These are phyloP conservation scores for Chloranthus sessilifolius DNA, from an alignment of 164 flowering plant species.

Conservation along the genomic window DNA sequence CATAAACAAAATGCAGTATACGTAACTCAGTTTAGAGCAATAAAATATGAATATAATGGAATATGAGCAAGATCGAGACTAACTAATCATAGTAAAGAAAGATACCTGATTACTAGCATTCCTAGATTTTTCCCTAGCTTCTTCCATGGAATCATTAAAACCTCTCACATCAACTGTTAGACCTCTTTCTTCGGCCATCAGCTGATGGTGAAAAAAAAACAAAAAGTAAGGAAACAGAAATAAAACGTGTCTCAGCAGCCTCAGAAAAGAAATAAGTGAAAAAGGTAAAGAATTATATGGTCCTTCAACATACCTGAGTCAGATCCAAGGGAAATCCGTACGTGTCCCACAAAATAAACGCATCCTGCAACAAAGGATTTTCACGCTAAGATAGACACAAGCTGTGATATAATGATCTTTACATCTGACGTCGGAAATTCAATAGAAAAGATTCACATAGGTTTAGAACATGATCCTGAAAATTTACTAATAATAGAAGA, in stretches of 20 bases:
- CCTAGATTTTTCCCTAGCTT: slow-evolving; percentile 88
- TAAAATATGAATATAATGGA: neutral
- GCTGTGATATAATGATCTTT: too few relatives aligned
- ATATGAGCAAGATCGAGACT: too few relatives aligned
- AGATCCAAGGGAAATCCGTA: slow-evolving; percentile 96
- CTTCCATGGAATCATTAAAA: slow-evolving; percentile 76
- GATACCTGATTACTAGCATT: slow-evolving; percentile 75
- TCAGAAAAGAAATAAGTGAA: neutral
- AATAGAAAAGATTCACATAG: too few relatives aligned
- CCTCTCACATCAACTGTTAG: slow-evolving; percentile 73
- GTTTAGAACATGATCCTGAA: too few relatives aligned
- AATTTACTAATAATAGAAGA: too few relatives aligned
- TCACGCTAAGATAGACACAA: neutral
- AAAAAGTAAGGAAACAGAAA: neutral
- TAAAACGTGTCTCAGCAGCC: neutral
- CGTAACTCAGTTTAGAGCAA: neutral
- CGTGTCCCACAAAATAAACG: slow-evolving; percentile 96
- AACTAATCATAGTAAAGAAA: too few relatives aligned
- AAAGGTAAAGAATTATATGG: neutral
- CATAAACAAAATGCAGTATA: neutral
- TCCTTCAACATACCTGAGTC: slow-evolving; percentile 61
- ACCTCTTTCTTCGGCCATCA: slow-evolving; percentile 98
- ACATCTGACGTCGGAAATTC: too few relatives aligned
- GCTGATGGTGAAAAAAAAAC: slow-evolving; percentile 35
- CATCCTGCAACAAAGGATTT: slow-evolving; percentile 62